Base-by-base conservation (phyloP, 2,329 filamentous ascomycete genomes). In the Fusarium buharicum region DNA sequence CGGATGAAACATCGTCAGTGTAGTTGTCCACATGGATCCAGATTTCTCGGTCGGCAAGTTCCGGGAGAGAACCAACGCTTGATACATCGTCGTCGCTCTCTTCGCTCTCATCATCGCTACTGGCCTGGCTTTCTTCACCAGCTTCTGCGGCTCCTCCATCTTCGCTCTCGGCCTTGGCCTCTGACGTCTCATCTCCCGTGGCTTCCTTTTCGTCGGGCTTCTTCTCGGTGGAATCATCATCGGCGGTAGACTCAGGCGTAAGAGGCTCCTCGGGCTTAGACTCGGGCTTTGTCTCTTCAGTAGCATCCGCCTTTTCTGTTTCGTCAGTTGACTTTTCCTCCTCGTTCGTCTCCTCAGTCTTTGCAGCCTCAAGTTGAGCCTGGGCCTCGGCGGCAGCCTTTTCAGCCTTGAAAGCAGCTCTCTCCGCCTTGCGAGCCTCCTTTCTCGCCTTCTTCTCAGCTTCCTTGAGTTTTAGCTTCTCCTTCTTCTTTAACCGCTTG, bases 401-500 rank as follows among this genome's bases (percentile, higher is more conserved):
- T 17, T 55, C 16, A 24, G 20, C 38, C 14, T 27, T 24, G 20
- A 27, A 33, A 4, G 57, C 52, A 14, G 59, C 62, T 37, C 59
- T 71, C 33, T 61, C 65, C n/a, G 64, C 64, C 18, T 57, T 58
- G 0, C 44, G 51, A 3, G 62, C 59, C 3, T 45, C 57, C 22
- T 55, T 50, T 27, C 43, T 63, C 2, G 56, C 61, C 56, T 71
- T 74, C 41, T 77, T 74, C 57, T 78, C 66, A 6, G 88, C 85
- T 78, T 91, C 91, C 75, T 88, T 90, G 27, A 84, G 84, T 82
- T 91, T 93, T 80, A 90, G 91, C 78, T 90, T 92, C 75, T 92
- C 94, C 77, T 91, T 93, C 74, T 91, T 92, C 70, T 86, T 89
- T 67, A 62, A 44, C 4, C 53, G 49, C 20, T 44, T 65, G 14